phyloP scores from a whole-genome alignment of 768 basidiomycete species.

The Pisolithus orientalis region DNA sequence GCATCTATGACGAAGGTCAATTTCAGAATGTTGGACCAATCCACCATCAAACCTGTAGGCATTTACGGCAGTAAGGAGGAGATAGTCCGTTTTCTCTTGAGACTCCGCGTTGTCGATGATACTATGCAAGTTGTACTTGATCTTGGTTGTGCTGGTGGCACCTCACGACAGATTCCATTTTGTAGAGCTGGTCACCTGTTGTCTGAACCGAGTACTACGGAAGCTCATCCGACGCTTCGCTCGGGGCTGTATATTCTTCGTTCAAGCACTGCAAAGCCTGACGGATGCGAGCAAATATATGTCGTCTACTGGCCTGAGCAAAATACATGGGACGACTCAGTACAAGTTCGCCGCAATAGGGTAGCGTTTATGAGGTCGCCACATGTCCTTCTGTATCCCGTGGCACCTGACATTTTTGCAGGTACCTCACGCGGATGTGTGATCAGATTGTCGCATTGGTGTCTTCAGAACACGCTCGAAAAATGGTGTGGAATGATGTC shows the following conservation, averaged over 20 bases:
- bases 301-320: conserved; percentile 60
- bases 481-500: conserved; percentile 39
- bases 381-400: conserved; percentile 3
- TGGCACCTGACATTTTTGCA: conserved; percentile 16
- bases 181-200: conserved; percentile 5
- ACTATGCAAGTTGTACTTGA: conserved; percentile 30
- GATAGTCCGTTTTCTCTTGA: conserved; percentile 40
- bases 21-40: conserved; percentile 45
- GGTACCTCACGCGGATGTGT: conserved; percentile 54
- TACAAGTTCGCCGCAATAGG: conserved; percentile 45
- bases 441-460: conserved; percentile 51
- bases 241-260: conserved; percentile 44
- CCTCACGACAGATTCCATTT: not conserved
- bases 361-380: conserved; percentile 55
- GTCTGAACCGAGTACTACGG: not conserved
- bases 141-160: not conserved
- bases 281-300: conserved; percentile 28
- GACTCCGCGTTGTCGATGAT: conserved; percentile 32
- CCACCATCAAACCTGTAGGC: conserved; percentile 44
- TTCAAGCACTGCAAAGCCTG: not conserved
- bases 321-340: conserved; percentile 50
- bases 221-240: conserved; percentile 26
- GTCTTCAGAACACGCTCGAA: conserved; percentile 39
- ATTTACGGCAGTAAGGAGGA: conserved; percentile 51
- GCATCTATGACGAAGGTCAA: conserved; percentile 49